Percentiles rank a stretch among this genome's conserved stretches.
These are phyloP conservation scores for Sporothrix protearum DNA, from an alignment of 2,329 filamentous ascomycete species.

Conservation along the genomic window DNA sequence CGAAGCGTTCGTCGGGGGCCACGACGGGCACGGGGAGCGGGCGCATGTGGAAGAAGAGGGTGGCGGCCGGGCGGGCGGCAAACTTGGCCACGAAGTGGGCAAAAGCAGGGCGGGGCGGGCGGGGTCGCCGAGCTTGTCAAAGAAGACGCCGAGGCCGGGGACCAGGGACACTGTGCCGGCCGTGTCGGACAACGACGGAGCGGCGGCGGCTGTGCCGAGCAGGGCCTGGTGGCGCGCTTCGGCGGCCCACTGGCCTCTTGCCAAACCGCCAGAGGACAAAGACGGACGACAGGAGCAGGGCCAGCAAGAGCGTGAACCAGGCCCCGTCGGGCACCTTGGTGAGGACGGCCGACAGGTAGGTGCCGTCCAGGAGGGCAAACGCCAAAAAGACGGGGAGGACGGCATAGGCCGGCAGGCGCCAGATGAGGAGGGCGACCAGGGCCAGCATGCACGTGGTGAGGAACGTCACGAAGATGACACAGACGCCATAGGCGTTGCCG, in stretches of 20 bases:
- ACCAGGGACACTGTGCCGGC: conserved; percentile 34
- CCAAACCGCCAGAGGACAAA: conserved; percentile 76
- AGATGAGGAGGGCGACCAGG: conserved; percentile 68
- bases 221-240: conserved; percentile 61
- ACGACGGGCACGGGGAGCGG: conserved; percentile 58
- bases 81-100: conserved; percentile 71
- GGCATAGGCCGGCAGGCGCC: conserved; percentile 59
- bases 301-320: conserved; percentile 71
- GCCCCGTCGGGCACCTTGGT: conserved; percentile 72
- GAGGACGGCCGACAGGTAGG: conserved; percentile 66
- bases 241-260: conserved; percentile 71
- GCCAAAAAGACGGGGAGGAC: conserved; percentile 60
- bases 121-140: conserved; percentile 68
- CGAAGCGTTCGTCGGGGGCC: conserved; percentile 46
- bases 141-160: conserved; percentile 66
- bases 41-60: conserved; percentile 72
- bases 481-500: conserved; percentile 73
- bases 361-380: conserved; percentile 64
- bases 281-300: conserved; percentile 57
- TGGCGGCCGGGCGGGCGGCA: conserved; percentile 61
- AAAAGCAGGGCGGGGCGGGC: conserved; percentile 57
- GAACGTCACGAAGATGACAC: conserved; percentile 76
- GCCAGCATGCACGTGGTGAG: conserved; percentile 73
- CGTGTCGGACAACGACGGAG: no score
- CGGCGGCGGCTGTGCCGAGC: conserved; percentile 35